Evolutionary conservation across 2,329 filamentous ascomycete species (phyloP), one percentile per base, ranked within the genome.

Genomic region (Fusarium illudens): DNA sequence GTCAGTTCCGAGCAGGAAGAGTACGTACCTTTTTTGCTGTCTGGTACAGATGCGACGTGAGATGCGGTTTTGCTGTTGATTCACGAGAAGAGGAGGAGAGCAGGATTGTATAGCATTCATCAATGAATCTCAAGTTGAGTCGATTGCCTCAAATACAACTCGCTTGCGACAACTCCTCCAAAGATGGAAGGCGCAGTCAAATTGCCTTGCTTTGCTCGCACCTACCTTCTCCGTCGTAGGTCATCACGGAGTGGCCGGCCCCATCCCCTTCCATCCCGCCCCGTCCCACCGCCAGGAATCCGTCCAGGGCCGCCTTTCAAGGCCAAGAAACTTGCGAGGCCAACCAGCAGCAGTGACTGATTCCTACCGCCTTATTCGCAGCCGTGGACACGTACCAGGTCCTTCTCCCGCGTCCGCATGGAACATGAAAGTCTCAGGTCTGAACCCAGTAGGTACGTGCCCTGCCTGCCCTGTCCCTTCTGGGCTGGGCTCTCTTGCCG

Each of bases 1-100:
- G 71, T 73, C 51, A 69, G 57, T 71, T 73, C 71, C 71, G 71
- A 68, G 46, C 27, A 29, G 29, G 50, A 30, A 58, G 48, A 44
- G 65, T 63, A 70, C 58, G 67, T 59, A 63, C 64, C 54, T 9
- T 36, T 34, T 27, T 27, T 9, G 32, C 9, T 15, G n/a, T n/a
- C n/a, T n/a, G n/a, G n/a, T n/a, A n/a, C n/a, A n/a, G 29, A 15
- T 50, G 48, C 19, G 15, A n/a, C n/a, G 29, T 15, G 37, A 22
- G 19, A 13, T 9, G 19, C 19, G 9, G 4, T 8, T 5, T 48
- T 27, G 44, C 17, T 27, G 25, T 29, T 46, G n/a, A 30, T 48
- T 19, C 25, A 20, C 12, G 27, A 48, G n/a, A 30, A 46, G 9
- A n/a, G 27, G 9, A 20, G n/a, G n/a, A n/a, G n/a, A n/a, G n/a